Percentiles rank a stretch among this genome's conserved stretches.
phyloP scores from a whole-genome alignment of 371 early-diverging fungal species.

The Mucor racemosus region DNA sequence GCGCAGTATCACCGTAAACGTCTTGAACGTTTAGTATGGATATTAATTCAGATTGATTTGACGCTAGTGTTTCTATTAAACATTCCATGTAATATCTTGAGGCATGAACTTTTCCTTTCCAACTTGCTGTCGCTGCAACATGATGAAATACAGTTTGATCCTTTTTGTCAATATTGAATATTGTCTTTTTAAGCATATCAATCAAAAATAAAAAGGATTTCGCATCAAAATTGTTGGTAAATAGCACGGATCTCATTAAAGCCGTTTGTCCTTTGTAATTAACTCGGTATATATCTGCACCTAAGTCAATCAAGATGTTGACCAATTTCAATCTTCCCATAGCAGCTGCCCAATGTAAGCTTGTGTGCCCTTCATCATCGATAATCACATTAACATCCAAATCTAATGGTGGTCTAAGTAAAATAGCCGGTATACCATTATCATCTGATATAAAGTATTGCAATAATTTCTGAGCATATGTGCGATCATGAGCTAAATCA shows the following conservation, averaged over 20 bases:
- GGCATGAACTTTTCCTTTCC: conserved; percentile 73
- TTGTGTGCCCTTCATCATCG: conserved; percentile 92
- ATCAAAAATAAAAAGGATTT: conserved; percentile 81
- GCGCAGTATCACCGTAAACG: conserved; percentile 86
- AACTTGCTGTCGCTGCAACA: conserved; percentile 73
- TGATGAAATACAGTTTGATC: conserved; percentile 91
- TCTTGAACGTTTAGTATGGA: conserved; percentile 83
- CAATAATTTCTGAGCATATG: conserved; percentile 51
- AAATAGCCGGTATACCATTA: conserved; percentile 53
- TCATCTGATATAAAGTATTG: conserved; percentile 72
- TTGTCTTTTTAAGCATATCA: conserved; percentile 72
- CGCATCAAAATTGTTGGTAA: conserved; percentile 83
- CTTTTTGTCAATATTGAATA: conserved; percentile 75
- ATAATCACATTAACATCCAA: conserved; percentile 82
- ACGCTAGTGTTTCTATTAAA: conserved; percentile 60
- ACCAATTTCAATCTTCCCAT: conserved; percentile 79
- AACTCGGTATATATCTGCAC: conserved; percentile 70
- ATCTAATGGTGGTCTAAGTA: conserved; percentile 59
- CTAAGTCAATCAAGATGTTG: conserved; percentile 68
- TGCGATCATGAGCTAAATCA: conserved; percentile 57
- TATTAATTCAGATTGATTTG: conserved; percentile 55
- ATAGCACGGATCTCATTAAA: conserved; percentile 84
- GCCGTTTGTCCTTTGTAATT: conserved; percentile 89
- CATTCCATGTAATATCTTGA: conserved; percentile 87
- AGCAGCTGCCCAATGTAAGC: conserved; percentile 94